A percentile compares a stretch with the other conserved stretches of the same genome.
Conservation (phyloP, 179 eudicot genomes). For the Actinidia chinensis region DNA sequence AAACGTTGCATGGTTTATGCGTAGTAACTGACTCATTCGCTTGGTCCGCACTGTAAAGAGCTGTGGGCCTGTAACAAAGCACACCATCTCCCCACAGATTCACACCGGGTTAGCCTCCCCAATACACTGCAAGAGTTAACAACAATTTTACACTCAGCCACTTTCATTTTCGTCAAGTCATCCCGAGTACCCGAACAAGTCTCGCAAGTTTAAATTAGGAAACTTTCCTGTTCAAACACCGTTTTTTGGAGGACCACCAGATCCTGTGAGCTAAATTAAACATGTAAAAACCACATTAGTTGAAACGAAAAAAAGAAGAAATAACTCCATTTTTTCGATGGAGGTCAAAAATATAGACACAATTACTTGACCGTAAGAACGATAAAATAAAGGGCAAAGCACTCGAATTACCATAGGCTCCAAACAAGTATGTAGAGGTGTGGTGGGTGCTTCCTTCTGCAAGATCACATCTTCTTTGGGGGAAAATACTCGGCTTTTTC, state of each 20-base stretch:
- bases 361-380: too few species aligned
- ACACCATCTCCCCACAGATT: slow-evolving; percentile 84
- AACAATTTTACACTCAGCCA: neutral
- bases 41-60: slow-evolving; percentile 82
- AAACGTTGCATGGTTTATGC: slow-evolving; percentile 76
- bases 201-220: too few species aligned
- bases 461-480: slow-evolving; percentile 91
- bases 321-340: too few species aligned
- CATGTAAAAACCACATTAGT: slow-evolving; percentile 21
- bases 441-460: slow-evolving; percentile 93
- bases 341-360: too few species aligned
- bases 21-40: slow-evolving; percentile 68
- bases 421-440: slow-evolving; percentile 83
- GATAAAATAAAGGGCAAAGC: neutral
- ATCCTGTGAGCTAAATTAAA: slow-evolving; percentile 48
- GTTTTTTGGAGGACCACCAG: slow-evolving; percentile 47
- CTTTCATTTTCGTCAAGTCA: too few species aligned
- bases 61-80: slow-evolving; percentile 90
- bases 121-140: slow-evolving; percentile 41
- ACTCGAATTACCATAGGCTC: slow-evolving; percentile 63
- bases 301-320: neutral
- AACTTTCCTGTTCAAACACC: slow-evolving; percentile 73
- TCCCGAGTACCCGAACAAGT: too few species aligned
- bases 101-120: slow-evolving; percentile 71
- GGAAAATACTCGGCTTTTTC: slow-evolving; percentile 97